A percentile compares a stretch with the other conserved stretches of the same genome.
Conservation (phyloP, 768 basidiomycete species). For the Lactifluus hygrophoroides region DNA sequence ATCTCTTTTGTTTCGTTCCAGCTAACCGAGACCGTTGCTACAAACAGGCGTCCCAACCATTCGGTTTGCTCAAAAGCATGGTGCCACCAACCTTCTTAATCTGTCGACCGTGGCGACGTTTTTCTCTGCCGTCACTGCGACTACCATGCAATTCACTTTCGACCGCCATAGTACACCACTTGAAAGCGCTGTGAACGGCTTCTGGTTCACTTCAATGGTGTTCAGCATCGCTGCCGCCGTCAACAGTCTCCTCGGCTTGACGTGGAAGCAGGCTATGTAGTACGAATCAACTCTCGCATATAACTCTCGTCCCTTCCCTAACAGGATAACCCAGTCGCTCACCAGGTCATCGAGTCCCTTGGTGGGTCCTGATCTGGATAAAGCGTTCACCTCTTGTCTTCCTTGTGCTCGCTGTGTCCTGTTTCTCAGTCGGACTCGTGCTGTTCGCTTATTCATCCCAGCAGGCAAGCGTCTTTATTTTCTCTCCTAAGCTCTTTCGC, state of each 20-base stretch:
- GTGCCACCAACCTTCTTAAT: slow-evolving; percentile 59
- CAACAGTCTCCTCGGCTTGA: slow-evolving; percentile 66
- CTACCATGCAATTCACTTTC: slow-evolving; percentile 63
- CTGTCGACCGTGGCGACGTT: slow-evolving; percentile 72
- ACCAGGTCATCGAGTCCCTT: slow-evolving; percentile 66
- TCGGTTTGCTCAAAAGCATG: slow-evolving; percentile 67
- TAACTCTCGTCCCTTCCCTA: slow-evolving; percentile 5
- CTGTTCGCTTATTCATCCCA: slow-evolving; percentile 68
- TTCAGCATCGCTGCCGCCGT: slow-evolving; percentile 74
- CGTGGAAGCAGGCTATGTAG: slow-evolving; percentile 83
- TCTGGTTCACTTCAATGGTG: slow-evolving; percentile 70
- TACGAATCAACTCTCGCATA: slow-evolving; percentile 31
- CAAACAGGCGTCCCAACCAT: slow-evolving; percentile 64
- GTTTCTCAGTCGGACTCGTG: slow-evolving; percentile 71
- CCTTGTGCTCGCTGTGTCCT: slow-evolving; percentile 75
- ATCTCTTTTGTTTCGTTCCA: background rate
- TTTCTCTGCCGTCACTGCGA: slow-evolving; percentile 68
- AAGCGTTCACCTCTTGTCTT: slow-evolving; percentile 77
- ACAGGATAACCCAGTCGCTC: slow-evolving; percentile 43
- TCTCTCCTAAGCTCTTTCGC: background rate
- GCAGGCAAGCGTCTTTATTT: slow-evolving; percentile 39
- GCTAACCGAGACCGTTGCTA: background rate
- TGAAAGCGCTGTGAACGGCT: slow-evolving; percentile 52
- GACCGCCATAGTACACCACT: slow-evolving; percentile 31
- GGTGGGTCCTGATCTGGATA: slow-evolving; percentile 85